A percentile compares a stretch with the other conserved stretches of the same genome.
phyloP scores from a whole-genome alignment of 1,284 basidiomycete species.

The Cystobasidium sp. region DNA sequence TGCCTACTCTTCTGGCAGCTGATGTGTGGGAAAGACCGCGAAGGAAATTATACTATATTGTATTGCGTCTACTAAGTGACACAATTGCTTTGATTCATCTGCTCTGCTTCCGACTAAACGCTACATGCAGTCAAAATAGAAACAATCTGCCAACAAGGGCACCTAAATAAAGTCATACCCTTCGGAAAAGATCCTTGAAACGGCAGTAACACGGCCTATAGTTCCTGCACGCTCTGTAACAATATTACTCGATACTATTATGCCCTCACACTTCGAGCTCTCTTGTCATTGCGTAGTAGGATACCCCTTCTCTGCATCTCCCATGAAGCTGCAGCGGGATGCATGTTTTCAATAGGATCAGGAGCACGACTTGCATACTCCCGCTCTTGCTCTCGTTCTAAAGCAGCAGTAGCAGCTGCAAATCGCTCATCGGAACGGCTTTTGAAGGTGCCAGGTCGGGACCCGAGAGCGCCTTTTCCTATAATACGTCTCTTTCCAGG shows the following conservation, averaged over 20 bases:
- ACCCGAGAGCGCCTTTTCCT: conserved; percentile 20
- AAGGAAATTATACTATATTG: too few species aligned
- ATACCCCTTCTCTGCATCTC: conserved; percentile 19
- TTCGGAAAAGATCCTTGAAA: too few species aligned
- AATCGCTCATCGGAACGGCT: conserved; percentile 28
- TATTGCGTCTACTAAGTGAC: too few species aligned
- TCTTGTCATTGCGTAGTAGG: not conserved
- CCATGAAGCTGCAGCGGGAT: conserved; percentile 21
- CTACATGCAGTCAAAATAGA: too few species aligned
- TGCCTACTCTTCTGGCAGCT: too few species aligned
- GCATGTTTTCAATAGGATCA: conserved; percentile 19
- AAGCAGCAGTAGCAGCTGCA: conserved; percentile 23
- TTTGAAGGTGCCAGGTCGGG: conserved; percentile 10
- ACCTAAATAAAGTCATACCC: too few species aligned
- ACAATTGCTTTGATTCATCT: too few species aligned
- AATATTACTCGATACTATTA: not conserved
- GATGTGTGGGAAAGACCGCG: too few species aligned
- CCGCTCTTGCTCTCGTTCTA: not conserved
- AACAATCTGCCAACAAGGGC: too few species aligned
- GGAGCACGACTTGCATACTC: not conserved
- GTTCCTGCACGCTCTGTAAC: not conserved
- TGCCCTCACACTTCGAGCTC: not conserved
- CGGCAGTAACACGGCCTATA: too few species aligned
- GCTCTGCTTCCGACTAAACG: too few species aligned
- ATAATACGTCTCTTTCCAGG: conserved; percentile 2